Evolutionary conservation across 805 yeast genomes (phyloP), one percentile per base, ranked within the genome.

Genomic region (Wickerhamomyces canadensis): DNA sequence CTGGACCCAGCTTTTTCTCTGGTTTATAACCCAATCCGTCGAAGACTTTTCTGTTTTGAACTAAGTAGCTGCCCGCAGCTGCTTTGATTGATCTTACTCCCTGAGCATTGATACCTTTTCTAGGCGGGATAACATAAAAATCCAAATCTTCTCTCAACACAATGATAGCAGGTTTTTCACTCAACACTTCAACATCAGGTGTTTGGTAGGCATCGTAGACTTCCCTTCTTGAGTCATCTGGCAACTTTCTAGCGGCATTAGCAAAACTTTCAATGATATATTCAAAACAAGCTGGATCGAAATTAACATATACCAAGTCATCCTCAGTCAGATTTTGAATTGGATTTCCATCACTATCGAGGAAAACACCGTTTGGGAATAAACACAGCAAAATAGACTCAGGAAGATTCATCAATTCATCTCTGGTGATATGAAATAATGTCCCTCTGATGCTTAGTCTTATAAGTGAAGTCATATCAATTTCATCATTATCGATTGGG

Each of bases 141-240:
- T 93, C 98, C 48, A 93, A 70, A 60, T 93, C 98, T 58, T 93
- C 98, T 44, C 97, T 70, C 37, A 93, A 68, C 4, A 91, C 96
- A 38, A 93, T 87, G 31, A 93, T 80, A 1, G 96, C 82, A 0
- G 98, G 98, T 48, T 86, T 84, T 43, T 77, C 78, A 45, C 76
- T 78, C 43, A 89, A 65, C 4, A 88, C 76, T 32, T 76, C 79
- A 3, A 81, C 74, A 42, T 78, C 82, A 3, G 76, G 73, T 5
- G 72, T 58, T 14, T 50, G 51, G 31, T 47, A 55, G 3, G 58
- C 55, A 19, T 58, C 64, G 37, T 56, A 61, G 5, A 61, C 48
- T 39, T 67, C 69, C 21, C 62, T 59, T n/a, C 65, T 60, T 1
- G 68, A 58, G 36, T 51, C 54, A 22, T 55, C 55, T 10, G 68